Base-by-base conservation (phyloP, 1,284 basidiomycete species). In the Coniferiporia weirii region DNA sequence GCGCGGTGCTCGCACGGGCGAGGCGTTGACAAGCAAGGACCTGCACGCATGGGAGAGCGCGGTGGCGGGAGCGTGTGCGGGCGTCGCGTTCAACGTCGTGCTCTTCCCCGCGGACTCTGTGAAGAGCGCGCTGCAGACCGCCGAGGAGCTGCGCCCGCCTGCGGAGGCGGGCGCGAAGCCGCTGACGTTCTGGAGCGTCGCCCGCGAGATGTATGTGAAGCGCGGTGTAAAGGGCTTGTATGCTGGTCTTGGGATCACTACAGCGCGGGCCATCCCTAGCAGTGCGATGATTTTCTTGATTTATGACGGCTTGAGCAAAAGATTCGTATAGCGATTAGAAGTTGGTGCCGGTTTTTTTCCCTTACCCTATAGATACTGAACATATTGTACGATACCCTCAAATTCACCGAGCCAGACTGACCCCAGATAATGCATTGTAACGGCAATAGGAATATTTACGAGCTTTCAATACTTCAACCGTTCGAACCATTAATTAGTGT, bases 41-140 rank as follows among this genome's bases (percentile, higher is more conserved):
- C 78, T 95, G 46, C 70, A 77, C 32, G 79, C 88, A 0, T 88
- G 86, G 81, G 89, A 98, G 72, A 88, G 94, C 8, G 93, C 94
- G 44, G 64, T 89, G 0, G 81, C 91, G 1, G 96, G 95, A 13
- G 95, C 94, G 3, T 79, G 84, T 52, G 93, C 95, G 0, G 96
- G 96, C 4, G 86, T 91, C 10, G 78, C 83, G 60, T 98, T 94
- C 76, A 96, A 93, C 67, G 75, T 95, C 66, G 79, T 87, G 17
- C 75, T 93, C 49, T 97, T 95, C 76, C 95, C 94, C 0, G 95
- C 95, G 12, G 96, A 99, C 72, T 91, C 90, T 38, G 84, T 98
- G 68, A 99, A 99, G 77, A 93, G 89, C 65, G 83, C 93, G 48
- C 92, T 99, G 72, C 96, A 98, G 78, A 98, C 96, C 0, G 89